Evolutionary conservation across 2,329 filamentous ascomycete genomes (phyloP), one percentile per base, ranked within the genome.

Genomic region (Rhynchosporium agropyri): DNA sequence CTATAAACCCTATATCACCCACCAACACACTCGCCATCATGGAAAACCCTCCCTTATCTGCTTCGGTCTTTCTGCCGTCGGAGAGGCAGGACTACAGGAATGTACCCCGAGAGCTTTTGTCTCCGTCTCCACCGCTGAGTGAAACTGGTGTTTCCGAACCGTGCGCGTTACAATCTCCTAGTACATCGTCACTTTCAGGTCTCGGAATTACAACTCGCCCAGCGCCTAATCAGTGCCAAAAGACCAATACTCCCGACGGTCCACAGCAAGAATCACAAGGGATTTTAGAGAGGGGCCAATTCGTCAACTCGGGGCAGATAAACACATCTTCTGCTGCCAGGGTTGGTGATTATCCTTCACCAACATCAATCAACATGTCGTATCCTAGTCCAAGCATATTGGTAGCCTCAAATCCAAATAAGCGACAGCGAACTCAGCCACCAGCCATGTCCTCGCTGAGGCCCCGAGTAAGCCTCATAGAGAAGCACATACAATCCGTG

Each of bases 401-500:
- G n/a, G 49, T 43, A 26, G 26, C 42, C 10, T 50, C 60, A 29
- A 58, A 67, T 63, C 50, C 66, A 4, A 55, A 63, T 33, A 68
- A 67, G 36, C 64, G 65, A 5, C 66, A 67, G 58, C 59, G 66
- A 50, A 63, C 54, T 6, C 64, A 65, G n/a, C 42, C 45, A 8
- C 60, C 65, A 9, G 48, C 55, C 29, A 69, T 69, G 64, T 63
- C 65, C 28, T 66, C 66, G 38, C 61, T 74, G 9, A 68, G 67
- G 57, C 43, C 60, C 43, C 59, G 66, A 38, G 12, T 73, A 13
- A 43, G 60, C 20, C 9, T 72, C 28, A 71, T 75, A 48, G 63
- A 74, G 3, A 51, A 40, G 13, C 70, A 74, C 55, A 64, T 73
- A 45, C 65, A 66, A 36, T 51, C 58, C 20, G 46, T 60, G 69